Percentiles rank a stretch among this genome's conserved stretches.
Evolutionary conservation across 2,329 filamentous ascomycete species (phyloP).

Genomic region (Alternaria triticina): DNA sequence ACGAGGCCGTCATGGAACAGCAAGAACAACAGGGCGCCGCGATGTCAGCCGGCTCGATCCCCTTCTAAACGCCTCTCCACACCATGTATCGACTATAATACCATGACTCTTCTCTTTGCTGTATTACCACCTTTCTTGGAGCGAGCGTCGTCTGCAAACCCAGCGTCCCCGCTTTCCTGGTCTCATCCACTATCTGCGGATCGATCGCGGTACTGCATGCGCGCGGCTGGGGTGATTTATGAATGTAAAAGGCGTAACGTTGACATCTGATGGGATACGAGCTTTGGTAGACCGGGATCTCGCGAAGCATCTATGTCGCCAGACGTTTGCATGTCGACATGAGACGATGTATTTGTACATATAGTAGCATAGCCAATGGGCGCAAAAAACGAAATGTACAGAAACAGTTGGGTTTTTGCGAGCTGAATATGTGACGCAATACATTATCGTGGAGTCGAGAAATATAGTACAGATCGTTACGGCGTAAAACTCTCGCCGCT

Average conservation of each 20-base stretch:
- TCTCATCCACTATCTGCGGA: conserved; percentile 30
- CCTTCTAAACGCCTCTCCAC: conserved; percentile 44
- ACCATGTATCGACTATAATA: conserved; percentile 43
- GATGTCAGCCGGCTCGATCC: conserved; percentile 42
- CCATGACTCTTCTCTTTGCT: conserved; percentile 48
- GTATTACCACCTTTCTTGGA: conserved; percentile 49
- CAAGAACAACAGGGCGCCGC: conserved; percentile 42
- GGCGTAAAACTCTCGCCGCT: conserved; percentile 8
- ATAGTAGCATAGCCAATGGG: conserved; percentile 39
- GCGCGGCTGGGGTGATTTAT: conserved; percentile 14
- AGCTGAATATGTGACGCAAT: conserved; percentile 22
- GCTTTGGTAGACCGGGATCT: conserved; percentile 21
- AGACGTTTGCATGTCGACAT: conserved; percentile 14
- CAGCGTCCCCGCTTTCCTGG: conserved; percentile 26
- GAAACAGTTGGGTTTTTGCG: not conserved
- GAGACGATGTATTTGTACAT: conserved; percentile 37
- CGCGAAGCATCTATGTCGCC: conserved; percentile 18
- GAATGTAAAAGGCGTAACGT: conserved; percentile 34
- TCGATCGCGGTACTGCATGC: conserved; percentile 34
- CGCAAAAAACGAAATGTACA: conserved; percentile 16
- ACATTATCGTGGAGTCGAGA: conserved; percentile 36
- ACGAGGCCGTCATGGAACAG: conserved; percentile 51
- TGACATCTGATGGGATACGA: conserved; percentile 28
- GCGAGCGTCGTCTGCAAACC: conserved; percentile 30
- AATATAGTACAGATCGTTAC: conserved; percentile 37